A percentile compares a stretch with the other conserved stretches of the same genome.
phyloP scores from a whole-genome alignment of 768 basidiomycete species.

The Lentinula aciculospora region DNA sequence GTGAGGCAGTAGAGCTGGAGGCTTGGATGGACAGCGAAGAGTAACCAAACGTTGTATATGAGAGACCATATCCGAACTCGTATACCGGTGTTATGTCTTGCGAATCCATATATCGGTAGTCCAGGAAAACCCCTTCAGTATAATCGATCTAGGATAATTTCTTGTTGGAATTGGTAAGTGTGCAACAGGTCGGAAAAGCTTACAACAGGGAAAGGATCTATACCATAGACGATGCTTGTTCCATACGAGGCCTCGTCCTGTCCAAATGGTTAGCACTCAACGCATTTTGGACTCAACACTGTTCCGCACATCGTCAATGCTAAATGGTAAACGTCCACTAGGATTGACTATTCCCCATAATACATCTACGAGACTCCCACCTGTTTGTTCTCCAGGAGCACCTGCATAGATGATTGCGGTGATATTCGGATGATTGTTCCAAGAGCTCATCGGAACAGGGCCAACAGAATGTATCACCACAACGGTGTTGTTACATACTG shows the following conservation, averaged over 20 bases:
- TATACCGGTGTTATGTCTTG: constrained; percentile 47
- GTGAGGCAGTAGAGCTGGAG: constrained; percentile 24
- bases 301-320: constrained; percentile 56
- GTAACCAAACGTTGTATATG: constrained; percentile 69
- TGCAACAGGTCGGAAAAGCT: neutral
- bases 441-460: constrained; percentile 56
- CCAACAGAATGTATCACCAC: constrained; percentile 81
- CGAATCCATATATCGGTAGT: constrained; percentile 62
- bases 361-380: constrained; percentile 70
- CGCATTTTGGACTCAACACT: neutral
- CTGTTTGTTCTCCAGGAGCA: constrained; percentile 67
- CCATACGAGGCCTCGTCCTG: constrained; percentile 35
- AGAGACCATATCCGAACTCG: constrained; percentile 70
- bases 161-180: neutral
- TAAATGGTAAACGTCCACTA: constrained; percentile 63
- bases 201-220: constrained; percentile 20
- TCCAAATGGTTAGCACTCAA: neutral
- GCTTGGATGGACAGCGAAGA: constrained; percentile 37
- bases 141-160: constrained; percentile 47
- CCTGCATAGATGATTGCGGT: constrained; percentile 58
- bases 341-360: constrained; percentile 77
- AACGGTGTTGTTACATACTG: constrained; percentile 68
- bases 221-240: constrained; percentile 38
- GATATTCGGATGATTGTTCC: constrained; percentile 73
- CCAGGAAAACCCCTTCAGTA: constrained; percentile 57